Percentiles rank a stretch among this genome's conserved stretches.
Evolutionary conservation across 2,329 filamentous ascomycete species (phyloP).

Genomic region (Drechslerella coelobrocha): DNA sequence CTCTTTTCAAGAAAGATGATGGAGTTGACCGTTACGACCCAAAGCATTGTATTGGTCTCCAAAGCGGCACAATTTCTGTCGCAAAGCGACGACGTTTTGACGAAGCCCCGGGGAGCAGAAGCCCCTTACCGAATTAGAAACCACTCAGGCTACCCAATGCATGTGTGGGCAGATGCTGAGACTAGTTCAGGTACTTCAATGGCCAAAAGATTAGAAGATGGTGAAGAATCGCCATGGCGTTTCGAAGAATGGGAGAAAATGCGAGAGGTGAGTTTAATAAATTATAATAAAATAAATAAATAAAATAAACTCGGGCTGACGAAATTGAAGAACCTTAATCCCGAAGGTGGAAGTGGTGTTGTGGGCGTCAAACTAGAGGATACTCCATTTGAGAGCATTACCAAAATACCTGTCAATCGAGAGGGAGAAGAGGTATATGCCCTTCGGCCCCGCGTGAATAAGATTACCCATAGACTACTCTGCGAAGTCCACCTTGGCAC

Average conservation of each 20-base stretch:
- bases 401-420: slow-evolving; percentile 86
- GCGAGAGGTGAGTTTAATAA: slow-evolving; percentile 64
- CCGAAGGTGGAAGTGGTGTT: slow-evolving; percentile 78
- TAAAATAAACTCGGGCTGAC: slow-evolving; percentile 12
- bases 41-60: slow-evolving; percentile 88
- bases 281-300: background rate
- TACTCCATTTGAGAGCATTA: slow-evolving; percentile 90
- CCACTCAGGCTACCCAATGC: slow-evolving; percentile 89
- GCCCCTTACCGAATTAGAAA: slow-evolving; percentile 93
- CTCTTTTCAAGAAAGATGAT: slow-evolving; percentile 87
- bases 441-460: slow-evolving; percentile 83
- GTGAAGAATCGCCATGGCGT: slow-evolving; percentile 90
- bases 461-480: slow-evolving; percentile 83
- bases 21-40: slow-evolving; percentile 89
- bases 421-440: slow-evolving; percentile 93
- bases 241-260: slow-evolving; percentile 98
- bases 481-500: slow-evolving; percentile 89
- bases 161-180: slow-evolving; percentile 70
- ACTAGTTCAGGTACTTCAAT: slow-evolving; percentile 58
- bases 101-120: slow-evolving; percentile 88
- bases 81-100: slow-evolving; percentile 86
- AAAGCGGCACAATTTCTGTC: slow-evolving; percentile 92
- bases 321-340: slow-evolving; percentile 72
- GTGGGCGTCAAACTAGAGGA: slow-evolving; percentile 86
- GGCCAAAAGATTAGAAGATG: slow-evolving; percentile 80